Evolutionary conservation across 345 rosid species (phyloP), one percentile per base, ranked within the genome.

Genomic region (Lepidium didymum): DNA sequence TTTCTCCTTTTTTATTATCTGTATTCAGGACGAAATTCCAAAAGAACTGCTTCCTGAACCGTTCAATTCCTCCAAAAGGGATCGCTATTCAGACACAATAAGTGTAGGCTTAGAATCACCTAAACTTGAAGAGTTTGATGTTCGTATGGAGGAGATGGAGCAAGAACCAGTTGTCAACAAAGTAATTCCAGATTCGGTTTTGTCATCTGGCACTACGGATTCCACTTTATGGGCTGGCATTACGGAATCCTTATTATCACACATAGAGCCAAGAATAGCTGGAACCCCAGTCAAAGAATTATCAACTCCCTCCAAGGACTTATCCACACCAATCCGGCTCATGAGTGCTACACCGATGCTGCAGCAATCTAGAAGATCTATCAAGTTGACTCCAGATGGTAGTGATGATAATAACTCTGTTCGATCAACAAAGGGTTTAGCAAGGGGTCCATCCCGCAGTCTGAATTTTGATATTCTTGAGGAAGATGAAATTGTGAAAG

Each of bases 41-140:
- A 85, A 83, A 73, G 90, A 80, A 47, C 52, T 78, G 47, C 82
- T 94, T 54, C 96, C 97, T 10, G 96, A 85, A 70, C 96, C 93
- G n/a, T 94, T 91, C 75, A 82, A 82, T 73, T 60, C 36, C n/a
- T 21, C 57, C 1, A 58, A 72, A 68, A 64, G 25, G 13, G 56
- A 43, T 15, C 8, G 69, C 40, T 25, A 15, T 58, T 50, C 34
- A 53, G 62, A 43, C 0, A 21, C 35, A 9, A 7, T 2, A 34
- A 37, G 38, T 0, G 40, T 50, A 37, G 69, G 18, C 15, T 13
- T 49, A 13, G 38, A 25, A 49, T 66, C 13, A 15, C 5, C 27
- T 58, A 50, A 64, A 11, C 25, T 38, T 71, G 49, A 23, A 23
- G 57, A 2, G 16, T 66, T 66, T 57, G 67, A 73, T 60, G 50